phyloP scores from a whole-genome alignment of 1,139 yeast species.

The Sugiyamaella castrensis region DNA sequence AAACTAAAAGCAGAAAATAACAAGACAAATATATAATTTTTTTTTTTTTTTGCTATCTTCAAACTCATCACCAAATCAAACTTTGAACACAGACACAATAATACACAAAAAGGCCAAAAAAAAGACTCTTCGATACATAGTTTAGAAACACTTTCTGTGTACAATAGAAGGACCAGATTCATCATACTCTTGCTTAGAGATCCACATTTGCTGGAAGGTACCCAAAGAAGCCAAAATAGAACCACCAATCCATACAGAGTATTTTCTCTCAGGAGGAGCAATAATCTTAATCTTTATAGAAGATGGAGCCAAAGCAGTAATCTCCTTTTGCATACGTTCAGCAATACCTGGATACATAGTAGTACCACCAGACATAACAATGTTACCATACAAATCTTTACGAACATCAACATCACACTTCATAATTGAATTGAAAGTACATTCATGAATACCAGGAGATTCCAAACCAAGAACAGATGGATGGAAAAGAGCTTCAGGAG shows the following conservation, averaged over 20 bases:
- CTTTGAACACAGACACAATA: too few species aligned
- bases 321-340: constrained; percentile 99
- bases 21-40: too few species aligned
- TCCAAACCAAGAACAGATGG: constrained; percentile 97
- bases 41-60: too few species aligned
- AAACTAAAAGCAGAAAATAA: too few species aligned
- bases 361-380: constrained; percentile 99
- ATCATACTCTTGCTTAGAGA: constrained; percentile 95
- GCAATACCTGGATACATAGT: constrained; percentile 99
- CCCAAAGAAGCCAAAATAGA: constrained; percentile 97
- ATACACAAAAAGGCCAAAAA: too few species aligned
- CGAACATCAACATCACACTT: constrained; percentile 99
- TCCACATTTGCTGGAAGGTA: constrained; percentile 98
- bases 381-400: constrained; percentile 98
- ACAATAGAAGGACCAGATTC: constrained; percentile 99
- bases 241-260: constrained; percentile 99
- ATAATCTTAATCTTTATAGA: constrained; percentile 99
- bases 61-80: too few species aligned
- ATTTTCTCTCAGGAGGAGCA: constrained; percentile 99
- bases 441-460: constrained; percentile 99
- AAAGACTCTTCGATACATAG: neutral
- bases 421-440: constrained; percentile 98
- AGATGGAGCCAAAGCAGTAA: constrained; percentile 98
- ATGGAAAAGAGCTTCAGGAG: constrained; percentile 99
- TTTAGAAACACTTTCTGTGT: constrained; percentile 99